Percentiles rank a stretch among this genome's conserved stretches.
phyloP scores from a whole-genome alignment of 2,329 filamentous ascomycete species.

The Talaromyces atroroseus region DNA sequence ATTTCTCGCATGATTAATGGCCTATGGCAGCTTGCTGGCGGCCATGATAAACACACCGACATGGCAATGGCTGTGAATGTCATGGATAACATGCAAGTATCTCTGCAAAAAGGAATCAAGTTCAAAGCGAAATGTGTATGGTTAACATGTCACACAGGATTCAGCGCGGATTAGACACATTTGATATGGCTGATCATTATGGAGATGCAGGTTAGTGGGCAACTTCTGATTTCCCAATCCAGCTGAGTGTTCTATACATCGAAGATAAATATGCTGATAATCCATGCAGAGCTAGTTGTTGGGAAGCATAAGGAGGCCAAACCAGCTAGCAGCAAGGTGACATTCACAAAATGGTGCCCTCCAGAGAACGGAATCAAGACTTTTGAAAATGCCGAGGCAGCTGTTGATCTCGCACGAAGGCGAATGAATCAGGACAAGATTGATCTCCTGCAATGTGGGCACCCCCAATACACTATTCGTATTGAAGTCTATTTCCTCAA shows the following conservation, averaged over 20 bases:
- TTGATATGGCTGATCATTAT: neutral
- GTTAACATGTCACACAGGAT: neutral
- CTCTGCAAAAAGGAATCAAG: neutral
- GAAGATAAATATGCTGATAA: neutral
- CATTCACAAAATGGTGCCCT: constrained; percentile 3
- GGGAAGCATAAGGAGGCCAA: neutral
- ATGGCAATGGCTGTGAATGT: neutral
- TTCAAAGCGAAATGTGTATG: neutral
- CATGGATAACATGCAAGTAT: neutral
- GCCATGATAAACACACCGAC: neutral
- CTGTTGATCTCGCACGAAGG: neutral
- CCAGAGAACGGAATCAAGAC: constrained; percentile 1
- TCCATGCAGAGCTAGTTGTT: neutral
- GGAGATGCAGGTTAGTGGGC: neutral
- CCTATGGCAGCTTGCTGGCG: constrained; percentile 1
- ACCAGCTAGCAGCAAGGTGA: neutral
- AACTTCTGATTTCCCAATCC: neutral
- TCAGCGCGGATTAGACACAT: neutral
- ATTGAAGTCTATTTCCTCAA: neutral
- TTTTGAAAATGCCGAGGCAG: neutral
- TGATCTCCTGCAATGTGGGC: neutral
- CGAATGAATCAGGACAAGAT: constrained; percentile 2
- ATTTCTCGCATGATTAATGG: constrained; percentile 2
- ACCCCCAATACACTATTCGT: neutral
- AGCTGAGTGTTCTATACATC: neutral